Evolutionary conservation across 768 basidiomycete species (phyloP).

Genomic region (Psilocybe cubensis): DNA sequence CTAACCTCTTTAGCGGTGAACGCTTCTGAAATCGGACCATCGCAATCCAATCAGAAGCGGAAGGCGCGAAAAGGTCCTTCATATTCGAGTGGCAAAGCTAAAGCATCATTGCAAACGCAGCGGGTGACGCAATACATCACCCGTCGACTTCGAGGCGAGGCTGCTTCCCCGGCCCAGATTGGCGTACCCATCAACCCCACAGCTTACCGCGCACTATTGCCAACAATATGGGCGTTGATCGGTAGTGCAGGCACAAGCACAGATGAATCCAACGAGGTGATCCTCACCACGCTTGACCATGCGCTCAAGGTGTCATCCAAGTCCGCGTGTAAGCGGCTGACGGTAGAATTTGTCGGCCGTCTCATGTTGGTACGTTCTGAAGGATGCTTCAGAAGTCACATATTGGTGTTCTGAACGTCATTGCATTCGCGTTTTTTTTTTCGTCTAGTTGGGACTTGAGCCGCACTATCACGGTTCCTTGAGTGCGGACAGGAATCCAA

Average conservation of each 20-base stretch:
- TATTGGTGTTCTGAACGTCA: not conserved
- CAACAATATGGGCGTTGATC: constrained; percentile 79
- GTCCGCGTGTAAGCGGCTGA: constrained; percentile 65
- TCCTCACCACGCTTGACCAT: constrained; percentile 67
- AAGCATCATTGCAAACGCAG: constrained; percentile 42
- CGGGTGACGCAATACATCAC: constrained; percentile 65
- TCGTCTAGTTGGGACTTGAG: constrained; percentile 13
- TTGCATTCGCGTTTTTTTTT: not conserved
- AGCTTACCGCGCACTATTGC: constrained; percentile 70
- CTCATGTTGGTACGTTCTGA: constrained; percentile 65
- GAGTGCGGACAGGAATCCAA: constrained; percentile 14
- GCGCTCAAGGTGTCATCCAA: constrained; percentile 59
- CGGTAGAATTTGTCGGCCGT: constrained; percentile 76
- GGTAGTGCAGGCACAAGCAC: constrained; percentile 39
- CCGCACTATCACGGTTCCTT: constrained; percentile 9
- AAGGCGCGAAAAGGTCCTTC: constrained; percentile 16
- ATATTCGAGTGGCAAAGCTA: constrained; percentile 12
- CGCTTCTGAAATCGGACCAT: constrained; percentile 26
- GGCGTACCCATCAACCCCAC: constrained; percentile 53
- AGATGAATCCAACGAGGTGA: constrained; percentile 35
- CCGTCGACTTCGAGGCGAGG: constrained; percentile 57
- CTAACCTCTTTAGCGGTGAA: constrained; percentile 67
- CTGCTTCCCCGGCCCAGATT: constrained; percentile 43
- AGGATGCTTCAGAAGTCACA: not conserved
- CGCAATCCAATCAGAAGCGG: constrained; percentile 22